Base-by-base conservation (phyloP, 2,329 filamentous ascomycete species). In the Apiospora hydei region DNA sequence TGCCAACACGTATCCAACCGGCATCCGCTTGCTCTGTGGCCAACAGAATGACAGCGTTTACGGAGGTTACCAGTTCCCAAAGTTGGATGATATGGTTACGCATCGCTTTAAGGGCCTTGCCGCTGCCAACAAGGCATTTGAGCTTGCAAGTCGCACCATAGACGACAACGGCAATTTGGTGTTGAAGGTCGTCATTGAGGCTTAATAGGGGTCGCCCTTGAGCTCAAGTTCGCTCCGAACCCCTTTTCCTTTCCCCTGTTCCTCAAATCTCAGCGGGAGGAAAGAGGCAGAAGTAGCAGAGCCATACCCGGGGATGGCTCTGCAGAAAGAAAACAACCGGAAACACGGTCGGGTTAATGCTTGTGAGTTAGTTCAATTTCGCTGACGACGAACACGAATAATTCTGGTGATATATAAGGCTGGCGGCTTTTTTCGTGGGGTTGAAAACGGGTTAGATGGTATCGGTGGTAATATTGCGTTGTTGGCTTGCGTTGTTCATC, bases 1-100 rank as follows among this genome's bases (percentile, higher is more conserved):
- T 76, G 91, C 91, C 41, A 93, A 94, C 80, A 93, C 92, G 0
- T 95, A 94, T 78, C 86, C 89, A 5, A 91, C 89, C 0, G 92
- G 92, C n/a, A 92, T 95, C 72, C 85, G 85, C 53, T 79, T 91
- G 81, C 82, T 91, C 80, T 81, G 87, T 84, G 78, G 88, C 76
- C 81, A 84, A 73, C 21, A 34, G 21, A 18, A 43, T 21, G 81
- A 80, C 53, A 81, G 80, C 51, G 81, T 80, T 2, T 77, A 80
- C 3, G 81, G 80, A 49, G 76, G 84, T 75, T 82, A 84, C 11
- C 83, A 84, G 8, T 84, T 93, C 26, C 92, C 92, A 0, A 88
- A 88, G 74, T 87, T 94, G 71, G 88, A 91, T 68, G 88, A 91
- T 77, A 88, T 94, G 84, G 88, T 94, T n/a, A 94, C 92, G 4